Conservation (phyloP, 495 filamentous ascomycete species). For the Xylaria scruposa region DNA sequence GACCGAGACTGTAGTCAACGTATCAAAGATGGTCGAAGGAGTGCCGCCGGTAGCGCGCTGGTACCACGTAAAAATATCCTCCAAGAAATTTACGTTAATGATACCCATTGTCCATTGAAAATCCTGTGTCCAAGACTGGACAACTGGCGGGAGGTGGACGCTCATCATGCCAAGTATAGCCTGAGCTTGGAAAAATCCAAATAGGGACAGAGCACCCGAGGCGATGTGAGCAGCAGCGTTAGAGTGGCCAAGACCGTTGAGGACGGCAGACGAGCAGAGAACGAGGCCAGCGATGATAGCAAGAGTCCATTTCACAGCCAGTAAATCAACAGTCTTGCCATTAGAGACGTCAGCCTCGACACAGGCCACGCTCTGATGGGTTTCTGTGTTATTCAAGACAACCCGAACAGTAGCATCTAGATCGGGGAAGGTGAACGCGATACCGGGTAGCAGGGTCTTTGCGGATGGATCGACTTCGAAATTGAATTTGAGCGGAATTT, state of each 20-base stretch:
- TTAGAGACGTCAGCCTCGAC: constrained; percentile 90
- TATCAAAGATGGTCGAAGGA: constrained; percentile 79
- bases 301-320: constrained; percentile 86
- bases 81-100: constrained; percentile 85
- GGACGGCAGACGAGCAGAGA: constrained; percentile 81
- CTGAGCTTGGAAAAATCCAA: constrained; percentile 95
- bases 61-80: constrained; percentile 93
- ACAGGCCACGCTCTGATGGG: constrained; percentile 74
- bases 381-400: constrained; percentile 71
- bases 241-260: constrained; percentile 84
- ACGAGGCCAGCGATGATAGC: constrained; percentile 86
- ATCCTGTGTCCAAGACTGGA: constrained; percentile 94
- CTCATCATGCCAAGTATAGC: constrained; percentile 92
- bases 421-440: constrained; percentile 90
- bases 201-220: constrained; percentile 88
- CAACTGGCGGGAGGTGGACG: constrained; percentile 87
- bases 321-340: constrained; percentile 88
- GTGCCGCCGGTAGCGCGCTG: constrained; percentile 91
- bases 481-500: constrained; percentile 76
- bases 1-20: constrained; percentile 77
- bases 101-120: constrained; percentile 99
- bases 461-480: constrained; percentile 64
- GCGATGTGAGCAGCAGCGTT: constrained; percentile 97
- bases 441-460: constrained; percentile 72
- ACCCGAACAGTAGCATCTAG: constrained; percentile 88